Conservation (phyloP, 306 rosid species). For the Prunus fruticosa region DNA sequence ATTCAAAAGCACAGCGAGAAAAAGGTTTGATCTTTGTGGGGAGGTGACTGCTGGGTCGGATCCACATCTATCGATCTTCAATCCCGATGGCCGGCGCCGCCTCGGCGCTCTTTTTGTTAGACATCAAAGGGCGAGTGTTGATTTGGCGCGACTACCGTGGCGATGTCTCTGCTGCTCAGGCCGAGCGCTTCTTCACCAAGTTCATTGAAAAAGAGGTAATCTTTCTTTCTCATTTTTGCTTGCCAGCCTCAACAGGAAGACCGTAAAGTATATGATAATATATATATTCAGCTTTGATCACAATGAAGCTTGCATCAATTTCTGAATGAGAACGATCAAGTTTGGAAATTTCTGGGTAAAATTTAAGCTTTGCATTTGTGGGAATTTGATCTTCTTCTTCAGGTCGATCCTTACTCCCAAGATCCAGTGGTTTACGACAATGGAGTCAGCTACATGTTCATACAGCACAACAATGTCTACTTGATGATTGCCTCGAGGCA, state of each 20-base stretch:
- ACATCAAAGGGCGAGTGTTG: constrained; percentile 85
- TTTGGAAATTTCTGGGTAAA: background rate
- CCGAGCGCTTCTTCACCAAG: constrained; percentile 90
- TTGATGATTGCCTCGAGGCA: constrained; percentile 74
- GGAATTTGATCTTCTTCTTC: background rate
- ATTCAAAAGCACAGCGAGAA: background rate
- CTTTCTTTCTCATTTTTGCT: background rate
- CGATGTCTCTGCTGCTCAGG: constrained; percentile 72
- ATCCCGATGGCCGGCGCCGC: constrained; percentile 73
- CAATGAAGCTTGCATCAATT: background rate
- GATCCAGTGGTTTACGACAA: constrained; percentile 81
- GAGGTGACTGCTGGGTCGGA: background rate
- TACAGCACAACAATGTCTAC: constrained; percentile 78
- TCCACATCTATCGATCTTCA: constrained; percentile 1
- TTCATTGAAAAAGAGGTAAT: constrained; percentile 76
- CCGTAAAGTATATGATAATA: background rate
- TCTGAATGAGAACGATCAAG: background rate
- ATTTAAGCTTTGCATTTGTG: background rate
- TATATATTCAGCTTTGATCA: background rate
- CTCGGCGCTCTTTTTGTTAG: constrained; percentile 77
- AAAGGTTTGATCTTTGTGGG: background rate
- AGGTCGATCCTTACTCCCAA: constrained; percentile 77
- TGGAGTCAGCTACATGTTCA: constrained; percentile 76
- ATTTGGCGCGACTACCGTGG: constrained; percentile 94
- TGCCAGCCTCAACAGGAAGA: background rate